Evolutionary conservation across 306 rosid species (phyloP), one percentile per base, ranked within the genome.

Genomic region (Myrica gale): DNA sequence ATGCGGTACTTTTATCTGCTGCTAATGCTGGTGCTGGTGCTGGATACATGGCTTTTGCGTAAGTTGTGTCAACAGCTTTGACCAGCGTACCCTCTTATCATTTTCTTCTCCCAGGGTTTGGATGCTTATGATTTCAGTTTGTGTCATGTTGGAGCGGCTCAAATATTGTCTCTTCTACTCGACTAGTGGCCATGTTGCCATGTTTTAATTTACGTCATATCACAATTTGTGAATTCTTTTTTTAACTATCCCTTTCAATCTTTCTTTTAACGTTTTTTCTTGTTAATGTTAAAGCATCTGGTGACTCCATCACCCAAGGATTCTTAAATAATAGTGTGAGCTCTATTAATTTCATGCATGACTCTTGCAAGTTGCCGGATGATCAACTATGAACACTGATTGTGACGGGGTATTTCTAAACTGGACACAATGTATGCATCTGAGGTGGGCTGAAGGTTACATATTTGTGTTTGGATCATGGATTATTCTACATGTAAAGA

Each of bases 31-130:
- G 97, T 81, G 90, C 88, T 46, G 93, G 97, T 51, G 84, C 90
- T 26, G 97, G 99, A 69, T 92, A 92, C 89, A 80, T 85, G 90
- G 90, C 84, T 77, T 90, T 90, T 87, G 97, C 89, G 98, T 92
- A 86, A 79, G 97, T 85, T 45, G 43, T 75, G 17, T 71, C 23
- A 71, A 45, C 71, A 16, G 44, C 58, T 54, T 54, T 46, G 51
- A 0, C 17, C 1, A 4, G 42, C 17, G 42, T 66, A 61, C 13
- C 5, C 16, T 16, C 42, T 19, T 19, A n/a, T 17, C 12, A 65
- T 16, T 15, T 62, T 32, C 13, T 42, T 65, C 15, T 17, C 26
- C 50, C 51, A 16, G 70, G 7, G 42, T 65, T 65, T 65, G n/a
- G 41, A 19, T 4, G 1, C 20, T 17, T 19, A 17, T 17, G 70